A percentile compares a stretch with the other conserved stretches of the same genome.
These are phyloP conservation scores for Scheffersomyces illinoinensis DNA, from an alignment of 1,139 yeast species.

Conservation along the genomic window DNA sequence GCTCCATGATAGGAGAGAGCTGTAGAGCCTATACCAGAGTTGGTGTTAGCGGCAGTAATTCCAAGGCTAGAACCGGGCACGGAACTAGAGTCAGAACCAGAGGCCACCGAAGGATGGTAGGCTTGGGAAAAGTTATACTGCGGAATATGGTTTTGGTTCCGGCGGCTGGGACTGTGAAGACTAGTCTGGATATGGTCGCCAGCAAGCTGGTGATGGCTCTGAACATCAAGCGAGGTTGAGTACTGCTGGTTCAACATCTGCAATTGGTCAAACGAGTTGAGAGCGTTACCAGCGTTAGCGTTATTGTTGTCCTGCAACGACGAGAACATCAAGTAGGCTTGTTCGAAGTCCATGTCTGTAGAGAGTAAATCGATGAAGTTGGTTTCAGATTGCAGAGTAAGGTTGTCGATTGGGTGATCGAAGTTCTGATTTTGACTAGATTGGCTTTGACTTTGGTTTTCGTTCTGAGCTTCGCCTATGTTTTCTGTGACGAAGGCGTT, in stretches of 20 bases:
- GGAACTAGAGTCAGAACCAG: neutral
- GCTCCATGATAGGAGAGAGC: conserved; percentile 13
- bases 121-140: neutral
- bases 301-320: conserved; percentile 44
- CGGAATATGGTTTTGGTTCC: neutral
- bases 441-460: neutral
- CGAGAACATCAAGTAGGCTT: conserved; percentile 45
- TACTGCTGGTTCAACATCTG: conserved; percentile 34
- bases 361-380: conserved; percentile 13
- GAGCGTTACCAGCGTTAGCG: conserved; percentile 7
- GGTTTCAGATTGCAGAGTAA: neutral
- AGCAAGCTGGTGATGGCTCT: neutral
- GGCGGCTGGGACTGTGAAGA: neutral
- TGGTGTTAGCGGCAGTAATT: conserved; percentile 2
- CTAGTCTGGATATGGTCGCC: neutral
- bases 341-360: conserved; percentile 50
- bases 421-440: neutral
- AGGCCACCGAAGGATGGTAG: neutral
- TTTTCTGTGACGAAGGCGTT: neutral
- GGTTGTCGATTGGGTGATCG: neutral
- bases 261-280: conserved; percentile 35
- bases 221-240: conserved; percentile 5
- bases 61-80: neutral
- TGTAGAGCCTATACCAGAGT: conserved; percentile 5
- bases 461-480: neutral